Evolutionary conservation across 495 filamentous ascomycete species (phyloP).

Genomic region (Elasticomyces elasticus): DNA sequence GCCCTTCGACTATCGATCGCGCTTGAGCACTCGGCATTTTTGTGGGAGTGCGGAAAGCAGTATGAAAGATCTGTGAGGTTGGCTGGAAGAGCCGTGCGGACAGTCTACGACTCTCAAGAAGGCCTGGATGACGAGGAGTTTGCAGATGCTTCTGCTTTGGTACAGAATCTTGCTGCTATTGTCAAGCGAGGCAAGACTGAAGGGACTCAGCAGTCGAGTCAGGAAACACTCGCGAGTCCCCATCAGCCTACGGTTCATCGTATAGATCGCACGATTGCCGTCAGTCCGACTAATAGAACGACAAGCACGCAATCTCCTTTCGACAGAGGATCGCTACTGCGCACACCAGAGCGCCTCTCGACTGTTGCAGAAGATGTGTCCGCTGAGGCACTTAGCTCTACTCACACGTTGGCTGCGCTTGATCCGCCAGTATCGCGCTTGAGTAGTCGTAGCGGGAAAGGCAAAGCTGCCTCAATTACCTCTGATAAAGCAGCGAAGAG

Average conservation of each 20-base stretch:
- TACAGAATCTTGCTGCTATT: slow-evolving; percentile 37
- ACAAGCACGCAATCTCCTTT: neutral
- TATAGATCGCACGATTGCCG: slow-evolving; percentile 19
- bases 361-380: slow-evolving; percentile 21
- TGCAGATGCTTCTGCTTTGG: slow-evolving; percentile 42
- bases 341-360: slow-evolving; percentile 15
- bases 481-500: slow-evolving; percentile 21
- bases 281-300: slow-evolving; percentile 6
- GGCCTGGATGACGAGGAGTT: slow-evolving; percentile 77
- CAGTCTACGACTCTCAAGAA: slow-evolving; percentile 83
- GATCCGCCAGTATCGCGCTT: slow-evolving; percentile 13
- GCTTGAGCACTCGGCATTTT: slow-evolving; percentile 86
- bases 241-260: neutral
- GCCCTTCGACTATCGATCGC: slow-evolving; percentile 85
- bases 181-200: slow-evolving; percentile 31
- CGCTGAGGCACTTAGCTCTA: slow-evolving; percentile 4
- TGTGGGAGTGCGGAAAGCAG: slow-evolving; percentile 89
- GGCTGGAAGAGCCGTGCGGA: slow-evolving; percentile 73
- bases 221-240: neutral
- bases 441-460: slow-evolving; percentile 2
- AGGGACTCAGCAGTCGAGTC: neutral
- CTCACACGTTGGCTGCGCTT: slow-evolving; percentile 4
- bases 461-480: slow-evolving; percentile 6
- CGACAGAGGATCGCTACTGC: slow-evolving; percentile 1
- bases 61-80: slow-evolving; percentile 58